phyloP scores from a whole-genome alignment of 2,329 filamentous ascomycete species.

The Leptodontidium sp. region DNA sequence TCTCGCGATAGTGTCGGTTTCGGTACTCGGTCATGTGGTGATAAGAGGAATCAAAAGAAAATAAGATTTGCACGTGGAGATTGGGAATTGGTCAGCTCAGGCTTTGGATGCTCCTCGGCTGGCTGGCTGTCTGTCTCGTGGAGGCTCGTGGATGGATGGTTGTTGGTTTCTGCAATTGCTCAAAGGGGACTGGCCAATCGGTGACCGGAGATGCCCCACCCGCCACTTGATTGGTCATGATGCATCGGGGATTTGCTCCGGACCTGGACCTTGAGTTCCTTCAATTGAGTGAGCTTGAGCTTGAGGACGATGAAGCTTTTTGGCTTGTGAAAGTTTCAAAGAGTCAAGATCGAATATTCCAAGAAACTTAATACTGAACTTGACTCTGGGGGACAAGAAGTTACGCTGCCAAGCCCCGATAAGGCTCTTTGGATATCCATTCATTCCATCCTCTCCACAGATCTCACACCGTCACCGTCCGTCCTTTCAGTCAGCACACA shows the following conservation, averaged over 20 bases:
- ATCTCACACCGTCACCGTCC: neutral
- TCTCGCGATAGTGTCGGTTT: neutral
- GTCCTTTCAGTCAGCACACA: conserved; percentile 5
- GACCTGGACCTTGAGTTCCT: neutral
- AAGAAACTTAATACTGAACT: neutral
- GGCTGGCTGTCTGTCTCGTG: neutral
- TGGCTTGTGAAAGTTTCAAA: neutral
- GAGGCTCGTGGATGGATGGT: neutral
- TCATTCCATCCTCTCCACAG: neutral
- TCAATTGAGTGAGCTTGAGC: neutral
- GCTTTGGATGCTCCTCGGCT: neutral
- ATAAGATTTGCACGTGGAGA: neutral
- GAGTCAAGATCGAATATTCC: neutral
- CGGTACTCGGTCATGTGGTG: conserved; percentile 8
- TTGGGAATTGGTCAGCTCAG: neutral
- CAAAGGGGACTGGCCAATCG: conserved; percentile 10
- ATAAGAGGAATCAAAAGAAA: neutral
- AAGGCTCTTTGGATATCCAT: neutral
- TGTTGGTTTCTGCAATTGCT: conserved; percentile 16
- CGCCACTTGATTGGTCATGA: conserved; percentile 7
- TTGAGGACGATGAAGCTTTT: conserved; percentile 1
- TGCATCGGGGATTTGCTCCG: neutral
- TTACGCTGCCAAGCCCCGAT: neutral
- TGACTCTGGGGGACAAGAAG: neutral
- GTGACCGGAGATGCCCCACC: neutral